Base-by-base conservation (phyloP, 441 rosid species). In the Melastoma candidum region DNA sequence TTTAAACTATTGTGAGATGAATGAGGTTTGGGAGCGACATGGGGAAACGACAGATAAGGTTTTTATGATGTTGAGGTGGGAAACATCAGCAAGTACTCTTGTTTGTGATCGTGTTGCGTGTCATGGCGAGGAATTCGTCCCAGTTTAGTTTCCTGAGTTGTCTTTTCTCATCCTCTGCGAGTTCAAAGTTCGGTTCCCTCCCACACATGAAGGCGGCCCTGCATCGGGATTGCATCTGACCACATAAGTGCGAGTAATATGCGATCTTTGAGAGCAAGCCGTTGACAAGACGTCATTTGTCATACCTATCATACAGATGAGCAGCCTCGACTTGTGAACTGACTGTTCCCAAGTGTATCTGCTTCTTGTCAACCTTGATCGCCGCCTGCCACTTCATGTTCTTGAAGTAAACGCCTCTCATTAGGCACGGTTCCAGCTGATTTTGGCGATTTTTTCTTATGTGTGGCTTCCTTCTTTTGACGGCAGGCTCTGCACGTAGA, bases 321-420 rank as follows among this genome's bases (percentile, higher is more conserved):
- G 98, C 97, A 63, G 98, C 98, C 66, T 88, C 97, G 71, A 82
- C 82, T 74, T 92, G 96, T 24, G 97, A 75, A 70, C 95, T 77
- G 29, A 88, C 94, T 9, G 98, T 92, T 2, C 98, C 98, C 63
- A 92, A 69, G 74, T 92, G 98, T 57, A 92, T 88, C 66, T 92
- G 98, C 66, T 85, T 84, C 82, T 92, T 92, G 51, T 92, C 95
- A 14, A 92, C 98, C 70, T 92, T 92, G 59, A 88, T 92, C 26
- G 98, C 98, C 0, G 98, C 98, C 63, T 92, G 98, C 98, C 98
- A 92, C 77, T 92, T 92, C 97, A 88, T 92, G 63, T 92, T 92
- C 74, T 92, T 92, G 78, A 75, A 92, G 66, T 92, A 92, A 13
- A 92, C 98, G 44, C 98, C 98, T 74, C 98, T 85, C 98, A 92